Evolutionary conservation across 208 protist species (phyloP).

Genomic region (Giardia duodenalis): DNA sequence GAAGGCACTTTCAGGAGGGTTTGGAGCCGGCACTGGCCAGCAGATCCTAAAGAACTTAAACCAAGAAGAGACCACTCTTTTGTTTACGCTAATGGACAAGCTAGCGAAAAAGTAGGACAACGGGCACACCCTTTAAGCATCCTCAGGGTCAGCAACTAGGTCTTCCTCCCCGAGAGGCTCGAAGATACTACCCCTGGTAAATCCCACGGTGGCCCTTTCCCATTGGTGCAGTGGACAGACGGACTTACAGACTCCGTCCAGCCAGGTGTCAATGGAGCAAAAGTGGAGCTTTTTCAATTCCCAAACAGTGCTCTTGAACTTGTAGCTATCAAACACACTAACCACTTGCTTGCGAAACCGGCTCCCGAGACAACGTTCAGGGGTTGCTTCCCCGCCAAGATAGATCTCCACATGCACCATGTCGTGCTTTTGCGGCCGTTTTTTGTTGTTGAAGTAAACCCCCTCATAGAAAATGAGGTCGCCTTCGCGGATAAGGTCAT

Average conservation of each 20-base stretch:
- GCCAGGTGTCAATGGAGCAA: slow-evolving; percentile 41
- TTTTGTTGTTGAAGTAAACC: background rate
- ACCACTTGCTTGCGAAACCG: slow-evolving; percentile 26
- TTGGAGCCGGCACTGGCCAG: too few species aligned
- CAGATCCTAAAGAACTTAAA: too few species aligned
- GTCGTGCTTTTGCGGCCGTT: slow-evolving; percentile 38
- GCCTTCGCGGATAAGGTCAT: background rate
- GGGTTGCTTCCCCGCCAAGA: slow-evolving; percentile 20
- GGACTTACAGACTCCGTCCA: slow-evolving; percentile 32
- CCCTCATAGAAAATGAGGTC: slow-evolving; percentile 34
- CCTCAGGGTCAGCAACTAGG: background rate
- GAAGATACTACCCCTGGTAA: slow-evolving; percentile 7
- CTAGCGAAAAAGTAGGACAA: too few species aligned
- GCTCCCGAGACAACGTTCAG: slow-evolving; percentile 33
- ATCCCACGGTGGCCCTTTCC: background rate
- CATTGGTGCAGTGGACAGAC: slow-evolving; percentile 30
- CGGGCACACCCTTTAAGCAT: too few species aligned
- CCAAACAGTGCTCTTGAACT: slow-evolving; percentile 33
- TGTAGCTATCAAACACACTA: slow-evolving; percentile 36
- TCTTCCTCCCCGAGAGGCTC: background rate
- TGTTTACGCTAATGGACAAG: too few species aligned
- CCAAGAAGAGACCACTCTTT: too few species aligned
- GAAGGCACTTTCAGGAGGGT: too few species aligned
- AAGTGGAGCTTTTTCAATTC: slow-evolving; percentile 32
- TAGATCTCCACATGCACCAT: slow-evolving; percentile 46